phyloP scores from a whole-genome alignment of 495 filamentous ascomycete species.

The Penicillium dipodomyicola region DNA sequence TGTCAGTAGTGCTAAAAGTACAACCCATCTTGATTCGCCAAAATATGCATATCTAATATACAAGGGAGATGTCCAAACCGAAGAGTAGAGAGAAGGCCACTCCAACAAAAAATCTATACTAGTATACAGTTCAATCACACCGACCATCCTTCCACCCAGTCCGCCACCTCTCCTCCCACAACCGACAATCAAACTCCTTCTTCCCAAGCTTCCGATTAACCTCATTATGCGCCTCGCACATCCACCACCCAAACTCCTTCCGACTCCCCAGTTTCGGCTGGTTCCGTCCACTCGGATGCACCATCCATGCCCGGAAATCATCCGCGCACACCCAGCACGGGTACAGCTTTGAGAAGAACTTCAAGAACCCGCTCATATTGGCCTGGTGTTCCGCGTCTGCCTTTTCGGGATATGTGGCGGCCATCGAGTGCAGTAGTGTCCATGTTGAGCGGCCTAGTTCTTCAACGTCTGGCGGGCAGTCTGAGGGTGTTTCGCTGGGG shows the following conservation, averaged over 20 bases:
- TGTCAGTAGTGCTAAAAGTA: neutral
- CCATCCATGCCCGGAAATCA: conserved; percentile 84
- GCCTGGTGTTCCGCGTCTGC: conserved; percentile 65
- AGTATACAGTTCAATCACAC: conserved; percentile 40
- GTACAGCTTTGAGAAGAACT: conserved; percentile 77
- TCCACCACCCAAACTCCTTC: conserved; percentile 83
- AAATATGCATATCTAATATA: conserved; percentile 11
- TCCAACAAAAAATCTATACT: neutral
- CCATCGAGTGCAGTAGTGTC: conserved; percentile 90
- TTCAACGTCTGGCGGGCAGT: conserved; percentile 66
- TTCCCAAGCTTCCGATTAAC: conserved; percentile 95
- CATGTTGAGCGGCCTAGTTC: conserved; percentile 79
- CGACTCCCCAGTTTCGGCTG: conserved; percentile 64
- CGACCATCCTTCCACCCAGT: conserved; percentile 88
- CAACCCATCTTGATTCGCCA: conserved; percentile 2
- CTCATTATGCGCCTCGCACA: conserved; percentile 97
- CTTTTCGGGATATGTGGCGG: conserved; percentile 73
- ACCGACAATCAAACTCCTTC: conserved; percentile 81
- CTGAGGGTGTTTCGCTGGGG: conserved; percentile 21
- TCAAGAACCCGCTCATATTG: conserved; percentile 76
- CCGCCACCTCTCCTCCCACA: conserved; percentile 93
- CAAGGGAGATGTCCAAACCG: conserved; percentile 11
- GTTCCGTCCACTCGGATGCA: conserved; percentile 55
- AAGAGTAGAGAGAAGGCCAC: conserved; percentile 14
- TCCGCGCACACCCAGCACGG: conserved; percentile 94